These are phyloP conservation scores for Allium cepa DNA, from an alignment of 106 monocot species.

Conservation along the genomic window DNA sequence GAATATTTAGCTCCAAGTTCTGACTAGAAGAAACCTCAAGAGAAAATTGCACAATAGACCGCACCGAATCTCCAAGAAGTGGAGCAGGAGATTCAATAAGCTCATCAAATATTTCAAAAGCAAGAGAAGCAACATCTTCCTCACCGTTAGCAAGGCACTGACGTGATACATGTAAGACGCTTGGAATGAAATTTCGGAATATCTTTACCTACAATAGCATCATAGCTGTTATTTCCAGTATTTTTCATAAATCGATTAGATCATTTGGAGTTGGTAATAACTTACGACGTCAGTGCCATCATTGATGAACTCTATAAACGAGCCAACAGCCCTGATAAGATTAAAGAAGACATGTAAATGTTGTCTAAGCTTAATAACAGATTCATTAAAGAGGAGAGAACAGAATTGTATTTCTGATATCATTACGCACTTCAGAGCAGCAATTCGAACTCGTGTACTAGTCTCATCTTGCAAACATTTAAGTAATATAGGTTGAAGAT, in stretches of 20 bases:
- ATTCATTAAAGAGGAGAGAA: not conserved
- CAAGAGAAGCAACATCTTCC: constrained; percentile 85
- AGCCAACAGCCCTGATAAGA: constrained; percentile 82
- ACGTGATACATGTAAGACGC: constrained; percentile 86
- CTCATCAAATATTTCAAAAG: constrained; percentile 99
- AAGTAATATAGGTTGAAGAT: constrained; percentile 76
- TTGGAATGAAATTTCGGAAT: constrained; percentile 88
- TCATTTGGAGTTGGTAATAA: constrained; percentile 1
- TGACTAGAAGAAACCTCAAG: constrained; percentile 93
- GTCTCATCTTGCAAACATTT: constrained; percentile 94
- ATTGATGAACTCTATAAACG: constrained; percentile 93
- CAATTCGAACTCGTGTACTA: constrained; percentile 87
- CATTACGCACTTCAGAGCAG: constrained; percentile 85
- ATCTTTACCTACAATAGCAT: constrained; percentile 61
- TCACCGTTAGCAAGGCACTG: constrained; percentile 93
- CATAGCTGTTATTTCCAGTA: not conserved
- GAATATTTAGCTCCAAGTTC: constrained; percentile 67
- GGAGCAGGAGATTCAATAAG: constrained; percentile 97
- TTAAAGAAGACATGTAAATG: not conserved
- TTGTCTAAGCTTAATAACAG: too few relatives aligned
- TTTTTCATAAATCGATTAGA: too few relatives aligned
- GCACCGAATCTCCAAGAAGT: constrained; percentile 92
- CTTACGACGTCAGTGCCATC: constrained; percentile 80
- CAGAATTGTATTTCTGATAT: not conserved
- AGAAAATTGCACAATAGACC: constrained; percentile 92